phyloP scores from a whole-genome alignment of 768 basidiomycete species.

The Saitozyma podzolica region DNA sequence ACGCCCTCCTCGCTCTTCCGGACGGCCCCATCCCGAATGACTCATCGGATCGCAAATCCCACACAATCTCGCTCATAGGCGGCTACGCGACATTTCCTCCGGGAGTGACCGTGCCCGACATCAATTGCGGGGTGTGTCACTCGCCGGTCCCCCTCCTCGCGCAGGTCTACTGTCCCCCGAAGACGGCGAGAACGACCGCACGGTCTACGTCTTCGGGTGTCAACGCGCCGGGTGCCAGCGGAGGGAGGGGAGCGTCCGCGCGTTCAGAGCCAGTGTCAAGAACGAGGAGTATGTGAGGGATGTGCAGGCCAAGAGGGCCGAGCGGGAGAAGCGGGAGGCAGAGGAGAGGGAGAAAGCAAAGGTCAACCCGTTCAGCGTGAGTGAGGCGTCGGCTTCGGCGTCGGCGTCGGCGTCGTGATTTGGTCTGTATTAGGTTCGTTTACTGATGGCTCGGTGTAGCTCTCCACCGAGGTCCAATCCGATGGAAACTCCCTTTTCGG shows the following conservation, averaged over 20 bases:
- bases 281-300: constrained; percentile 50
- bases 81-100: constrained; percentile 50
- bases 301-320: constrained; percentile 35
- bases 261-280: constrained; percentile 45
- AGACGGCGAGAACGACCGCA: constrained; percentile 50
- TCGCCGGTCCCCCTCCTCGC: constrained; percentile 45
- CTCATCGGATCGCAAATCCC: constrained; percentile 31
- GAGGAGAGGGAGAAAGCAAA: constrained; percentile 35
- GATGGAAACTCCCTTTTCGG: constrained; percentile 36
- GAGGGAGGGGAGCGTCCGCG: constrained; percentile 45
- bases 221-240: constrained; percentile 38
- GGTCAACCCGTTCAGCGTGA: constrained; percentile 50
- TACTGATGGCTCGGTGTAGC: constrained; percentile 1
- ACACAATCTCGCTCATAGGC: constrained; percentile 40
- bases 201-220: constrained; percentile 50
- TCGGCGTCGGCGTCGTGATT: no score
- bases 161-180: constrained; percentile 52
- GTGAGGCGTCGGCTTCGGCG: constrained; percentile 1
- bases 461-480: background rate
- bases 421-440: no score
- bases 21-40: constrained; percentile 39
- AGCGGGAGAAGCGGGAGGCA: constrained; percentile 27
- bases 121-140: constrained; percentile 42
- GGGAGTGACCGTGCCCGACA: constrained; percentile 17
- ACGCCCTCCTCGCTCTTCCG: constrained; percentile 45